Evolutionary conservation across 2,329 filamentous ascomycete species (phyloP), one percentile per base, ranked within the genome.

Genomic region (Cyphellophora attinorum): DNA sequence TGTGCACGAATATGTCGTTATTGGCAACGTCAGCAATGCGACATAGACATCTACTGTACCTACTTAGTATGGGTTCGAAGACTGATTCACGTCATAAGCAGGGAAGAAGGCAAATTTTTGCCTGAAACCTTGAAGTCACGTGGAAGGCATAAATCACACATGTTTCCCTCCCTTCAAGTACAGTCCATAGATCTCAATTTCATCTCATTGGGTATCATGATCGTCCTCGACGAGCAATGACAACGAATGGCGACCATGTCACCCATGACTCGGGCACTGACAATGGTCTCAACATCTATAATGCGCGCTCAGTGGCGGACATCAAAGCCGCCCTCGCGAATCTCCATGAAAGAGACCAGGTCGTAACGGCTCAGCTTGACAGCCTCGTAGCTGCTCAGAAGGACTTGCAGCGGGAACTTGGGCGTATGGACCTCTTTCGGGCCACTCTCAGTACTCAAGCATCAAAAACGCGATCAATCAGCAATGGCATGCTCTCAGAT

Each of bases 391-490:
- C 80, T 42, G 86, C 84, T 1, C 86, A 96, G 55, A 78, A 84
- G 41, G 83, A 93, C 53, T 74, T 98, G 32, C 81, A 82, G 13
- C 82, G 86, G 46, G 85, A 95, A 52, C 71, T 98, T 33, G 79
- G 79, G 41, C 81, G 89, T 12, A 72, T 98, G 44, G 91, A 98
- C 59, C 70, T 94, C 18, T 72, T 95, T 35, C 83, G 91, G 47
- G 88, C 88, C 27, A 81, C 88, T 44, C 73, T 96, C 19, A 86
- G 86, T 39, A 76, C 85, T 4, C 91, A 96, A 55, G 83, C 82
- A 33, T 81, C 88, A 51, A 81, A 83, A 32, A 81, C 86, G 11
- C 76, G 89, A 42, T 70, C 79, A 29, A 81, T 98, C 53, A 83
- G 84, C 67, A 84, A 85, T 73, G 81, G 78, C 56, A 94, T 95